phyloP scores from a whole-genome alignment of 225 moss, liverwort and hornwort species.

The Ulota crispa region DNA sequence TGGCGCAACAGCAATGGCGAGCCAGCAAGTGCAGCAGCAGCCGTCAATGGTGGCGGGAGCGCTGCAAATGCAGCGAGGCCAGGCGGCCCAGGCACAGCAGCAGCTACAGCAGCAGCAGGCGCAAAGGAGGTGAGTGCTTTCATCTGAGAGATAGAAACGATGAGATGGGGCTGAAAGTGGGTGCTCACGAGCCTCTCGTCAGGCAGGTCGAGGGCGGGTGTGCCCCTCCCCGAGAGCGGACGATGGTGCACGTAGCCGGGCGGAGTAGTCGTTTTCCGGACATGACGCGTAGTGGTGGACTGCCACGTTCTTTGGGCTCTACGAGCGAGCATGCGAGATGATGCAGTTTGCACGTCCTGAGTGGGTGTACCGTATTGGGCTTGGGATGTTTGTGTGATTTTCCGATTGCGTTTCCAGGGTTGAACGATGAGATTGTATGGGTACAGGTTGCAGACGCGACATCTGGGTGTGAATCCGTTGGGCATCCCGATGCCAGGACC shows the following conservation, averaged over 20 bases:
- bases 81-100: conserved; percentile 31
- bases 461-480: conserved; percentile 31
- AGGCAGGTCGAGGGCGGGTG: background rate
- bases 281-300: background rate
- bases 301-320: background rate
- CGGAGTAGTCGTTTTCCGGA: background rate
- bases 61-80: conserved; percentile 35
- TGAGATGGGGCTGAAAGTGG: background rate
- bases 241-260: background rate
- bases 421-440: conserved; percentile 12
- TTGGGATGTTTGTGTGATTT: background rate
- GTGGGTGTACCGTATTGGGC: background rate
- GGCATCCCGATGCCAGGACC: conserved; percentile 37
- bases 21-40: conserved; percentile 34
- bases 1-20: conserved; percentile 14
- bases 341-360: background rate
- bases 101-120: conserved; percentile 24
- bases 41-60: conserved; percentile 14
- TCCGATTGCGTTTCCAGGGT: background rate
- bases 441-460: conserved; percentile 46
- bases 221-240: background rate
- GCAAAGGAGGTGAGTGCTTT: conserved; percentile 41
- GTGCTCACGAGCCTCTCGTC: background rate
- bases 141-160: background rate
- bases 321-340: background rate